phyloP scores from a whole-genome alignment of 2,329 filamentous ascomycete species.

The Trichoderma lentiforme region DNA sequence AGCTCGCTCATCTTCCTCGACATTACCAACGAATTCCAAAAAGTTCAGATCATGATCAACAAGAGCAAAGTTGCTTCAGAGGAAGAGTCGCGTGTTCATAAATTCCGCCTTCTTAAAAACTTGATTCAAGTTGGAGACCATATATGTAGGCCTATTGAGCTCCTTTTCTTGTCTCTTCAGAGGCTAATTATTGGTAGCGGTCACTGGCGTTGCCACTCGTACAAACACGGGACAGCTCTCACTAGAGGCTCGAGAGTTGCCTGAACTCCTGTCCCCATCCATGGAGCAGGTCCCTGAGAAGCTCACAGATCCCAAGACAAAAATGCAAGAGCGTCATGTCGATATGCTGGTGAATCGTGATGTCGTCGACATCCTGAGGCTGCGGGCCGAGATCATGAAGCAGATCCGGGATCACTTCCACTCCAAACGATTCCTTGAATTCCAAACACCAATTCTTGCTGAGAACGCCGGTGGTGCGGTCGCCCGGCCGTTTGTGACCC shows the following conservation, averaged over 20 bases:
- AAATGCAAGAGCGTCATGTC: constrained; percentile 75
- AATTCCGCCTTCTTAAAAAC: constrained; percentile 60
- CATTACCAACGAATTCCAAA: constrained; percentile 67
- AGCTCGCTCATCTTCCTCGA: constrained; percentile 83
- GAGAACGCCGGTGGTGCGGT: constrained; percentile 80
- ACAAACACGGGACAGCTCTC: constrained; percentile 75
- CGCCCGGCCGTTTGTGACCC: constrained; percentile 81
- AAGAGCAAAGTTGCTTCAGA: constrained; percentile 46
- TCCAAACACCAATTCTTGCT: constrained; percentile 85
- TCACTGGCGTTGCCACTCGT: constrained; percentile 66
- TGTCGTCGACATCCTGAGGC: constrained; percentile 64
- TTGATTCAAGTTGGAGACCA: constrained; percentile 78
- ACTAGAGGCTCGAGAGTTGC: constrained; percentile 64
- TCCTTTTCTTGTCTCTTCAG: constrained; percentile 18
- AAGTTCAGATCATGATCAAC: constrained; percentile 75
- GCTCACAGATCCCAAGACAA: constrained; percentile 67
- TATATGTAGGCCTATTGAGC: constrained; percentile 59
- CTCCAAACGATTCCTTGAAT: constrained; percentile 72
- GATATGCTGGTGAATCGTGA: constrained; percentile 76
- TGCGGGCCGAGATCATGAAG: constrained; percentile 72
- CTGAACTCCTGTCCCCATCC: constrained; percentile 70
- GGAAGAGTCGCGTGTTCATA: constrained; percentile 34
- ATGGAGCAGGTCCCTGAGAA: constrained; percentile 74
- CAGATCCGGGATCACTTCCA: constrained; percentile 72
- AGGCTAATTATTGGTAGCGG: constrained; percentile 46